Base-by-base conservation (phyloP, 2,329 filamentous ascomycete genomes). In the Apiospora hydei region DNA sequence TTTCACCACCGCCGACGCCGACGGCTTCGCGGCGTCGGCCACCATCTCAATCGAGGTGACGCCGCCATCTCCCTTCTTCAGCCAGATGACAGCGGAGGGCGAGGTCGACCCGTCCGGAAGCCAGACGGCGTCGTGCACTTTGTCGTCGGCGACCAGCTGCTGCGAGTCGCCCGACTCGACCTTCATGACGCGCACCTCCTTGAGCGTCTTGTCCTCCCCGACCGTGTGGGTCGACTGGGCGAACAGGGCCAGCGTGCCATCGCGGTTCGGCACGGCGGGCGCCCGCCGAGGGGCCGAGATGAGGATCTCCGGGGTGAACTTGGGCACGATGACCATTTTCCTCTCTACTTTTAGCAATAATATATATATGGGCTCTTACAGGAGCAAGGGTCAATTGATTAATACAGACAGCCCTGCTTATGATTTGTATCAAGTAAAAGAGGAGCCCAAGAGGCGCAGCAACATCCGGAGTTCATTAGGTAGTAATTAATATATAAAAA, bases 231-330 rank as follows among this genome's bases (percentile, higher is more conserved):
- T 80, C 7, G 82, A 80, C 66, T 85, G 76, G 24, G 83, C 83
- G 75, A 83, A 83, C 53, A 87, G 76, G 10, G 83, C 80, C 16
- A 82, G 80, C 5, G 83, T 80, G 70, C 84, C 83, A 71, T 82
- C 81, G 30, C 81, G 77, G 71, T 82, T 84, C 11, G 83, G 82
- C 8, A 86, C 79, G 1, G 81, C 82, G n/a, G 78, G 73, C 30
- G 77, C 76, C 44, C 80, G 77, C 43, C 77, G 77, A 49, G 81
- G 80, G 4, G 76, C 75, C 46, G 73, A 77, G 61, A 82, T 74
- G 61, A 83, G 75, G 5, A 75, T 71, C 73, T 83, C 80, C 14
- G 81, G 77, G 21, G 80, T 82, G 71, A 83, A 76, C 46, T 79
- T 77, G 30, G 68, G 68, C 24, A 68, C 66, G 24, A 68, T 44